A percentile compares a stretch with the other conserved stretches of the same genome.
Evolutionary conservation across 345 rosid genomes (phyloP).

Genomic region (Aegle marmelos): DNA sequence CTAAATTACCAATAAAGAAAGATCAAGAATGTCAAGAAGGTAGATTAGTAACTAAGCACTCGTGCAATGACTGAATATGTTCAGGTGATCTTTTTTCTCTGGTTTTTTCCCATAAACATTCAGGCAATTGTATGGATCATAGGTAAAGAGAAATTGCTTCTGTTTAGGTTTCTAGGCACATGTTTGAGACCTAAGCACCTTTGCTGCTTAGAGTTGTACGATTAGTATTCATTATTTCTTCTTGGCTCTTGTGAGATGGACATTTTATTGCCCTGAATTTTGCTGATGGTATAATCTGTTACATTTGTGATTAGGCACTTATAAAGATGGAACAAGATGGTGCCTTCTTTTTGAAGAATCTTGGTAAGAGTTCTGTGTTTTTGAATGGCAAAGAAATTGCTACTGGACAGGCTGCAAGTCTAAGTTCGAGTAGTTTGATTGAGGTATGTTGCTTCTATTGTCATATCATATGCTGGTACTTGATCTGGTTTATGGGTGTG

Average conservation of each 20-base stretch:
- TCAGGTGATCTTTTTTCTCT: background rate
- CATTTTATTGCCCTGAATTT: background rate
- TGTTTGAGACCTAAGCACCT: background rate
- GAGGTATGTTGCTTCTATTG: conserved; percentile 37
- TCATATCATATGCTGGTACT: background rate
- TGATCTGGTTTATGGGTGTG: background rate
- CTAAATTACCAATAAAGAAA: background rate
- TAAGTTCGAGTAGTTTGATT: conserved; percentile 51
- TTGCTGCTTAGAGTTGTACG: background rate
- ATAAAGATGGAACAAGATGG: conserved; percentile 62
- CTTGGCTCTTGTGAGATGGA: background rate
- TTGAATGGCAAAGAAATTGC: conserved; percentile 56
- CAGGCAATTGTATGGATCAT: background rate
- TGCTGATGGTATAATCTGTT: conserved; percentile 8
- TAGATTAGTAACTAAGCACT: background rate
- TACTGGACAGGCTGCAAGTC: conserved; percentile 34
- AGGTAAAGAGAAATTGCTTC: background rate
- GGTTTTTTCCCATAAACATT: background rate
- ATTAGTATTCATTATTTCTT: background rate
- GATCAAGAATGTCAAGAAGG: background rate
- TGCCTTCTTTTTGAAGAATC: conserved; percentile 61
- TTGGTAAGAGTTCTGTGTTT: conserved; percentile 52
- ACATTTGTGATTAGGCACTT: conserved; percentile 46
- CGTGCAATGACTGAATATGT: background rate
- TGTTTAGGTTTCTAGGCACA: background rate